Conservation (phyloP, 1,284 basidiomycete genomes). For the Exobasidium rhododendri region DNA sequence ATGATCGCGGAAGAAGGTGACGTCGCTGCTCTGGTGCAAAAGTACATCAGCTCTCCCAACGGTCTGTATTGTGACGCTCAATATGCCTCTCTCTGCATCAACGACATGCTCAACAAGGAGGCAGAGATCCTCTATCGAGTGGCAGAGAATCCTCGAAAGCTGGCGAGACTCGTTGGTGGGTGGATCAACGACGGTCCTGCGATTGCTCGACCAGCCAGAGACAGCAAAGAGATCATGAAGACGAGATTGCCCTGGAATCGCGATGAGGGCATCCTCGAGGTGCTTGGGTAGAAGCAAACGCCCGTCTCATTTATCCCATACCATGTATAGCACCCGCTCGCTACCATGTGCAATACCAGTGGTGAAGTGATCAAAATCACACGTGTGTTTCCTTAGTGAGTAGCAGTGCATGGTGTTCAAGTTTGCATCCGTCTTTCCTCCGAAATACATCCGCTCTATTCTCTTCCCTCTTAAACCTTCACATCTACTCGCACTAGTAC, state of each 20-base stretch:
- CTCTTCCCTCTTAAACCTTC: no score
- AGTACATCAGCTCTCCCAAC: constrained; percentile 62
- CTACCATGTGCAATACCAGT: no score
- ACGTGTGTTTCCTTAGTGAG: no score
- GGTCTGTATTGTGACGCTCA: constrained; percentile 66
- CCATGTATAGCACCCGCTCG: no score
- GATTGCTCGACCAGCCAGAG: constrained; percentile 78
- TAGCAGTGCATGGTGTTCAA: no score
- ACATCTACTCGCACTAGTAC: no score
- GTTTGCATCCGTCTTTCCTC: no score
- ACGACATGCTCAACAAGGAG: constrained; percentile 61
- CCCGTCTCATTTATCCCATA: no score
- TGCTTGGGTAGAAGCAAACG: constrained; percentile 1
- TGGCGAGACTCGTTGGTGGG: constrained; percentile 72
- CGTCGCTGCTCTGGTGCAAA: constrained; percentile 62
- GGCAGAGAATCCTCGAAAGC: constrained; percentile 66
- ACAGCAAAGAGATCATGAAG: constrained; percentile 74
- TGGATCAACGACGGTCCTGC: constrained; percentile 69
- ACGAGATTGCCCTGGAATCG: constrained; percentile 45
- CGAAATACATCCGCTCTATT: no score
- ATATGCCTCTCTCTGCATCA: constrained; percentile 57
- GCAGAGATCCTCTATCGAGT: constrained; percentile 62
- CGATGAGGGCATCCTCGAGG: constrained; percentile 33
- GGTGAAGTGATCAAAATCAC: no score
- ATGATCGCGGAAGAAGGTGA: constrained; percentile 55